These are phyloP conservation scores for Populus tomentosa DNA, from an alignment of 441 rosid species.

Conservation along the genomic window DNA sequence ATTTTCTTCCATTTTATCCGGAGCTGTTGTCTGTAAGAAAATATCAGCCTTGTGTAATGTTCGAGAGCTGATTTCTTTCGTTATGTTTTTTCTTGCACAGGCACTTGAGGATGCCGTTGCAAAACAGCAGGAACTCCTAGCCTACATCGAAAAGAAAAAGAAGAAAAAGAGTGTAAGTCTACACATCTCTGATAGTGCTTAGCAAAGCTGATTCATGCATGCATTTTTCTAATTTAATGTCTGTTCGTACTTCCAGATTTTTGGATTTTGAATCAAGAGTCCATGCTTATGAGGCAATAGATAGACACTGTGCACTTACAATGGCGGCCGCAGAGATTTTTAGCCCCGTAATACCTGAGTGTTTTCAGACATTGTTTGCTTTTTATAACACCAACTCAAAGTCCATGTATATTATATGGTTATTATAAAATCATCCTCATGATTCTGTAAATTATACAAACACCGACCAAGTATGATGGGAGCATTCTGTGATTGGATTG, in stretches of 20 bases:
- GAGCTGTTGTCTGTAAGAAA: background rate
- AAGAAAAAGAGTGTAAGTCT: slow-evolving; percentile 43
- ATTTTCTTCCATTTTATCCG: background rate
- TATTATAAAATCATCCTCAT: background rate
- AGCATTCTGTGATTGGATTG: background rate
- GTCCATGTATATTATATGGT: background rate
- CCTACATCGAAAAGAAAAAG: slow-evolving; percentile 65
- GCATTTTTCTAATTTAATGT: slow-evolving; percentile 5
- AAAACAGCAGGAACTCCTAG: slow-evolving; percentile 52
- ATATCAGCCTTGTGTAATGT: no score
- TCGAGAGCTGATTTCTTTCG: no score
- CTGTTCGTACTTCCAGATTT: slow-evolving; percentile 22
- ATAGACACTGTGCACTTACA: background rate
- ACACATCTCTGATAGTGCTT: background rate
- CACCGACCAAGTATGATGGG: background rate
- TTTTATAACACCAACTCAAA: slow-evolving; percentile 8
- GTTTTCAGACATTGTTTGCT: slow-evolving; percentile 4
- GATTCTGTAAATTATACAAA: background rate
- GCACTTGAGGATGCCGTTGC: slow-evolving; percentile 57
- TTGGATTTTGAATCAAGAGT: slow-evolving; percentile 30
- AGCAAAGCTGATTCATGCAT: background rate
- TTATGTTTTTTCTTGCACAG: slow-evolving; percentile 25
- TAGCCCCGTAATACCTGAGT: slow-evolving; percentile 8
- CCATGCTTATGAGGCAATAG: slow-evolving; percentile 12
- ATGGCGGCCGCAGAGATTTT: slow-evolving; percentile 13